Evolutionary conservation across 768 basidiomycete genomes (phyloP).

Genomic region (Tubosaeta brunneosetosa): DNA sequence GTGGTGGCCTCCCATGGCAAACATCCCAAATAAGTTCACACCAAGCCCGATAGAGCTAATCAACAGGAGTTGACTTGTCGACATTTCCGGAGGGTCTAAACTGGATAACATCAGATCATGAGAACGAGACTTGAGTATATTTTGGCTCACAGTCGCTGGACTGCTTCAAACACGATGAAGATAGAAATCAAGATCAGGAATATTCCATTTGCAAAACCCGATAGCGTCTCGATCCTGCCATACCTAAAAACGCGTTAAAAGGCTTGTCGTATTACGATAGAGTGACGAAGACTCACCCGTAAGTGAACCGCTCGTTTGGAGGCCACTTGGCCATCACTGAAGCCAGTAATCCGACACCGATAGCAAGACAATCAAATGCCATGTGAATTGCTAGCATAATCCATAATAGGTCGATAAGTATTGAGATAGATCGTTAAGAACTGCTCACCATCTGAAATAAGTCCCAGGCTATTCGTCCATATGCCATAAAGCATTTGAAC

Average conservation of each 20-base stretch:
- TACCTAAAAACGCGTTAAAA: slow-evolving; percentile 48
- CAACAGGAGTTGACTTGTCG: slow-evolving; percentile 84
- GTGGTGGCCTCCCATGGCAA: slow-evolving; percentile 96
- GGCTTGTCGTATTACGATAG: background rate
- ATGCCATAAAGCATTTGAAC: slow-evolving; percentile 97
- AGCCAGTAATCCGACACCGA: slow-evolving; percentile 91
- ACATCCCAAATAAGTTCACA: slow-evolving; percentile 98
- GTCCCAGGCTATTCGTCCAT: slow-evolving; percentile 93
- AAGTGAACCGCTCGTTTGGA: slow-evolving; percentile 90
- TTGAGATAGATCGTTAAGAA: background rate
- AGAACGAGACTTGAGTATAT: slow-evolving; percentile 17
- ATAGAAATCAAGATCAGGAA: slow-evolving; percentile 92
- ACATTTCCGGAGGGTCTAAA: slow-evolving; percentile 96
- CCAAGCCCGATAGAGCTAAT: slow-evolving; percentile 86
- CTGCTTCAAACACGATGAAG: slow-evolving; percentile 97
- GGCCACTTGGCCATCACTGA: slow-evolving; percentile 99
- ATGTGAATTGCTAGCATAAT: slow-evolving; percentile 86
- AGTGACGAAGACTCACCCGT: slow-evolving; percentile 57
- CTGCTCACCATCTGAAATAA: slow-evolving; percentile 91
- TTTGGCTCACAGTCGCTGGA: slow-evolving; percentile 74
- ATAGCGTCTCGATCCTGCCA: slow-evolving; percentile 93
- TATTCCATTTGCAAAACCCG: slow-evolving; percentile 97
- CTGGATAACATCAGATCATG: background rate
- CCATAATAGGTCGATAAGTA: slow-evolving; percentile 1
- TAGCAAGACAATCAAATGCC: slow-evolving; percentile 98